Conservation (phyloP, 2,329 filamentous ascomycete genomes). For the Capronia epimyces region DNA sequence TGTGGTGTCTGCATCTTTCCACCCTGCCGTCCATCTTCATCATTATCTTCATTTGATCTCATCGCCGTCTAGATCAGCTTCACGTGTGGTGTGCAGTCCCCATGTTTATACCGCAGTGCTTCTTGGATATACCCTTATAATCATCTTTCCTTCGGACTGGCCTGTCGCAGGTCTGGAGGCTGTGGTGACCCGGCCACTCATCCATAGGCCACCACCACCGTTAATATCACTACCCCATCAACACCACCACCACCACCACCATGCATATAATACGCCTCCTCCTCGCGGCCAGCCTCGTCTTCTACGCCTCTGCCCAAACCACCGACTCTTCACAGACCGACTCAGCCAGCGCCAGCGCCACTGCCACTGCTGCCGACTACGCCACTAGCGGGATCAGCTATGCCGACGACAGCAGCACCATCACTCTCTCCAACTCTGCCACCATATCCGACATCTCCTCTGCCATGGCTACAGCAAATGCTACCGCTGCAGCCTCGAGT, state of each 20-base stretch:
- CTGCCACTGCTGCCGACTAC: conserved; percentile 21
- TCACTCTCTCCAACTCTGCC: conserved; percentile 29
- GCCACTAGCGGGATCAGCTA: conserved; percentile 29
- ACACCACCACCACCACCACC: not conserved
- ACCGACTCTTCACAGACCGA: conserved; percentile 8
- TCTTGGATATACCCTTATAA: too few species aligned
- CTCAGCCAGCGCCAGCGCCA: conserved; percentile 19
- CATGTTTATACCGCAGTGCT: not conserved
- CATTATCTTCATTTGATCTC: not conserved
- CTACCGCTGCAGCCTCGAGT: conserved; percentile 22
- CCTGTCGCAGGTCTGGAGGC: too few species aligned
- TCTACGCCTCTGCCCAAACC: conserved; percentile 6
- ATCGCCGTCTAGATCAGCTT: not conserved
- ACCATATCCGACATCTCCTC: conserved; percentile 25
- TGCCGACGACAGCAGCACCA: conserved; percentile 27
- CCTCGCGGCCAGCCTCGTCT: conserved; percentile 6
- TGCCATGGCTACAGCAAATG: conserved; percentile 20
- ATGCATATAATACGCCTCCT: not conserved
- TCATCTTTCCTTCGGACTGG: too few species aligned
- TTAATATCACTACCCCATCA: too few species aligned
- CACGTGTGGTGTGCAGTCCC: conserved; percentile 2
- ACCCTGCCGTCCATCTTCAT: too few species aligned
- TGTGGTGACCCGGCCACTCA: not conserved
- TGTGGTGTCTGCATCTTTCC: too few species aligned
- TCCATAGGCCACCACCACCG: conserved; percentile 7